Evolutionary conservation across 1,284 basidiomycete genomes (phyloP).

Genomic region (Apiotrichum laibachii): DNA sequence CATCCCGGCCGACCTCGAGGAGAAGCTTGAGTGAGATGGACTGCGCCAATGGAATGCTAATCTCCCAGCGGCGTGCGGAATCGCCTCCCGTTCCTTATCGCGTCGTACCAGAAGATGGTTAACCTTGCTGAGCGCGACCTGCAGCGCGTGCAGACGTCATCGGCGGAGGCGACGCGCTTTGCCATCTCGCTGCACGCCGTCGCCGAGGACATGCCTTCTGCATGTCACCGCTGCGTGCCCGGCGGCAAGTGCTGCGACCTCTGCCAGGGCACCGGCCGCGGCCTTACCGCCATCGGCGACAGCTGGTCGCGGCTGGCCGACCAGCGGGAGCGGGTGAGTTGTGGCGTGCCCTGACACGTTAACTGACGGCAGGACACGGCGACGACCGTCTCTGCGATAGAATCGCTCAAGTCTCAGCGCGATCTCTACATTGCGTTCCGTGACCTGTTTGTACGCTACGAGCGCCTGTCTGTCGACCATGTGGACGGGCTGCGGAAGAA

Average conservation of each 20-base stretch:
- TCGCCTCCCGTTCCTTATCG: conserved; percentile 70
- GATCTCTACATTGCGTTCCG: conserved; percentile 82
- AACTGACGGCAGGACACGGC: conserved; percentile 8
- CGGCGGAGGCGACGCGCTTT: conserved; percentile 74
- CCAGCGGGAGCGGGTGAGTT: conserved; percentile 68
- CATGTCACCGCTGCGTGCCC: conserved; percentile 50
- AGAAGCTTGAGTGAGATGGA: conserved; percentile 72
- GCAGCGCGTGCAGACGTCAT: conserved; percentile 78
- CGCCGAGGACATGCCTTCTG: conserved; percentile 57
- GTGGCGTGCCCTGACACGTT: not conserved
- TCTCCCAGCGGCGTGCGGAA: conserved; percentile 63
- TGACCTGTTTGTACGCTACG: conserved; percentile 77
- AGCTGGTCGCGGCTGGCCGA: conserved; percentile 74
- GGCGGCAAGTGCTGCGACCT: conserved; percentile 64
- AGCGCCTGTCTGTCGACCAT: conserved; percentile 74
- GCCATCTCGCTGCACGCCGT: conserved; percentile 77
- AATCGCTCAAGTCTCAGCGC: conserved; percentile 64
- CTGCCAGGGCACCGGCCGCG: conserved; percentile 72
- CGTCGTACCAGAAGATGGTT: conserved; percentile 81
- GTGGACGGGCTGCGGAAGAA: conserved; percentile 82
- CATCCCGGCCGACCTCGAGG: conserved; percentile 85
- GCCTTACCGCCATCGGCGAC: conserved; percentile 65
- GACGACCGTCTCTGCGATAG: conserved; percentile 26
- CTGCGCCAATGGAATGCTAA: not conserved
- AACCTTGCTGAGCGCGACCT: conserved; percentile 77